Evolutionary conservation across 495 filamentous ascomycete genomes (phyloP).

Genomic region (Aspergillus funiculosus): DNA sequence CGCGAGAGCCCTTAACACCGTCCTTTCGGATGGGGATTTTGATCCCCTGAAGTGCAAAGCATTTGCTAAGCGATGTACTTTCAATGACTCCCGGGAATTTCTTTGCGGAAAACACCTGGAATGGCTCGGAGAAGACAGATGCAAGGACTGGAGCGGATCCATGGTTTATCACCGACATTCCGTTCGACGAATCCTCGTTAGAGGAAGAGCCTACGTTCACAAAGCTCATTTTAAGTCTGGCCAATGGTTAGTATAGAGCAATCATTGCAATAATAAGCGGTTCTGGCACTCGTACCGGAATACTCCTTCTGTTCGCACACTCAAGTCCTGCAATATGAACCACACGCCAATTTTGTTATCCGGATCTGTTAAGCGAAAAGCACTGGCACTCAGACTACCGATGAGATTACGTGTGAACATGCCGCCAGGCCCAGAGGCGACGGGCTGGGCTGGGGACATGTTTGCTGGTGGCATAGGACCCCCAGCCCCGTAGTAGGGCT

Average conservation of each 20-base stretch:
- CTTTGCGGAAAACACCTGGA: constrained; percentile 94
- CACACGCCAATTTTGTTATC: constrained; percentile 85
- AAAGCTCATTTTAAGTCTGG: constrained; percentile 69
- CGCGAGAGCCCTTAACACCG: constrained; percentile 55
- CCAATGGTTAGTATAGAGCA: background rate
- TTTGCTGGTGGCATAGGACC: constrained; percentile 32
- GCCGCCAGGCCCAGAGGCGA: constrained; percentile 55
- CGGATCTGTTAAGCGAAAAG: constrained; percentile 77
- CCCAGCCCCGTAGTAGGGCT: constrained; percentile 32
- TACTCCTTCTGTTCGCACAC: constrained; percentile 82
- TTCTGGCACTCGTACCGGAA: constrained; percentile 61
- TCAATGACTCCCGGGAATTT: constrained; percentile 98
- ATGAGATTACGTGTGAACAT: constrained; percentile 98
- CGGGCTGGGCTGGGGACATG: constrained; percentile 38
- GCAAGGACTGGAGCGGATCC: constrained; percentile 81
- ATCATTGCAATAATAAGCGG: background rate
- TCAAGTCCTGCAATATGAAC: constrained; percentile 96
- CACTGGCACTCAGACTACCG: constrained; percentile 84
- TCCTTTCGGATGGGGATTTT: constrained; percentile 95
- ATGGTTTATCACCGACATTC: constrained; percentile 58
- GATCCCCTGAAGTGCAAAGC: constrained; percentile 91
- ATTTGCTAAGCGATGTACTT: constrained; percentile 86
- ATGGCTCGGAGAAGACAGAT: constrained; percentile 78
- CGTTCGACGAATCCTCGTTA: constrained; percentile 27
- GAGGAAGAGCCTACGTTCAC: constrained; percentile 66